Conservation (phyloP, 2,329 filamentous ascomycete species). For the Bretziella fagacearum region DNA sequence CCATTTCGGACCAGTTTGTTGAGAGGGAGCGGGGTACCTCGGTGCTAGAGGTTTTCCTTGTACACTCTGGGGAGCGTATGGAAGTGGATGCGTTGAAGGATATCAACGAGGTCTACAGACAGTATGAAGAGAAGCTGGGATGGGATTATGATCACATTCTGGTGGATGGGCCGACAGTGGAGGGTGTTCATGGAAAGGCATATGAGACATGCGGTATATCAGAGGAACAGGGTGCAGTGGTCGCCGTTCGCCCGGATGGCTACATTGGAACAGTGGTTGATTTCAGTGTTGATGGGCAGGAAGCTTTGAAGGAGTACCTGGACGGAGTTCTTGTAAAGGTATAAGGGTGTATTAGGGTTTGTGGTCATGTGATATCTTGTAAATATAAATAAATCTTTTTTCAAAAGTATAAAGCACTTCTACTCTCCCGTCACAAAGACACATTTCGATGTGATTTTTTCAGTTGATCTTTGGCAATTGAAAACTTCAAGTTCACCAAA, state of each 20-base stretch:
- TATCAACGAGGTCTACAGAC: constrained; percentile 32
- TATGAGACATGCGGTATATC: constrained; percentile 42
- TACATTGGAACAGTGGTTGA: constrained; percentile 35
- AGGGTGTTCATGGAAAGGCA: constrained; percentile 29
- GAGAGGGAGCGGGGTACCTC: constrained; percentile 15
- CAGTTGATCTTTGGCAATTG: no score
- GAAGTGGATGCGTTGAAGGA: constrained; percentile 35
- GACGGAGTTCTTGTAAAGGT: constrained; percentile 16
- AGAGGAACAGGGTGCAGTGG: constrained; percentile 39
- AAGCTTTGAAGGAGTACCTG: constrained; percentile 23
- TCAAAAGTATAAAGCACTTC: no score
- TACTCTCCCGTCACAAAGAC: no score
- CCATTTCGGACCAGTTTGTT: constrained; percentile 1
- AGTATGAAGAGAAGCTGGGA: constrained; percentile 29
- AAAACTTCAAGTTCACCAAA: no score
- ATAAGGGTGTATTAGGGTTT: neutral
- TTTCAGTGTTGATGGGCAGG: constrained; percentile 28
- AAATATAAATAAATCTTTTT: neutral
- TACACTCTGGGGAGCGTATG: constrained; percentile 37
- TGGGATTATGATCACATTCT: constrained; percentile 42
- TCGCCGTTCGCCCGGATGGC: constrained; percentile 49
- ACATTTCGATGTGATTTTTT: no score
- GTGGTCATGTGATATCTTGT: neutral
- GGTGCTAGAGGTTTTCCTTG: constrained; percentile 41
- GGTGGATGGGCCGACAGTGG: constrained; percentile 38